Base-by-base conservation (phyloP, 768 basidiomycete species). In the Tricholomella constricta region DNA sequence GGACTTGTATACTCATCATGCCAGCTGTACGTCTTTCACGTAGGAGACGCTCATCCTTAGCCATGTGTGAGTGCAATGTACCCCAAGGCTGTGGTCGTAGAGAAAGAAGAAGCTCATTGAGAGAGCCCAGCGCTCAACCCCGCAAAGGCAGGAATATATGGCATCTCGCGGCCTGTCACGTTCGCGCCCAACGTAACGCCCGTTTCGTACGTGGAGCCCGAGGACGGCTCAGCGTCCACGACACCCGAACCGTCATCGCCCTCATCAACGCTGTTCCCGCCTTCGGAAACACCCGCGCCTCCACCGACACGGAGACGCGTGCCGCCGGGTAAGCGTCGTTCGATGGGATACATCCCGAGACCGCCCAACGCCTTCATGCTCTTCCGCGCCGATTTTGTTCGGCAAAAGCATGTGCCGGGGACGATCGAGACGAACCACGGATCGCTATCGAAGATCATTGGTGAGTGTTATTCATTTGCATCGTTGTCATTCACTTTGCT, bases 341-440 rank as follows among this genome's bases (percentile, higher is more conserved):
- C 72, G 57, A 78, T 69, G 53, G 83, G 72, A 12, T 88, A 92
- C 64, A 88, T 92, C 44, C 89, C 89, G 2, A 81, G 89, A 19
- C 89, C 89, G 1, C 87, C 89, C 5, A 92, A 92, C 56, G 89
- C 89, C 8, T 92, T 91, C 75, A 92, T 92, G 76, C 79, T 92
- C 59, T 92, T 91, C 76, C 82, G 89, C 51, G 88, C 88, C 3
- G 85, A 88, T 44, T 90, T 91, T 69, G 87, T 91, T 56, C 78
- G 86, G 62, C 85, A 81, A 61, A 87, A 88, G 60, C 88, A 90
- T 61, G 88, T 91, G 52, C 85, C 88, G 1, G 85, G 86, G 15
- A 83, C 81, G 19, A 86, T 91, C 55, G 89, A 64, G 53, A 69
- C 65, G 12, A 68, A 68, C 48, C 68, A 69, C 34, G 67, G 67